Conservation (phyloP, 179 eudicot genomes). For the Beta macrorhiza region DNA sequence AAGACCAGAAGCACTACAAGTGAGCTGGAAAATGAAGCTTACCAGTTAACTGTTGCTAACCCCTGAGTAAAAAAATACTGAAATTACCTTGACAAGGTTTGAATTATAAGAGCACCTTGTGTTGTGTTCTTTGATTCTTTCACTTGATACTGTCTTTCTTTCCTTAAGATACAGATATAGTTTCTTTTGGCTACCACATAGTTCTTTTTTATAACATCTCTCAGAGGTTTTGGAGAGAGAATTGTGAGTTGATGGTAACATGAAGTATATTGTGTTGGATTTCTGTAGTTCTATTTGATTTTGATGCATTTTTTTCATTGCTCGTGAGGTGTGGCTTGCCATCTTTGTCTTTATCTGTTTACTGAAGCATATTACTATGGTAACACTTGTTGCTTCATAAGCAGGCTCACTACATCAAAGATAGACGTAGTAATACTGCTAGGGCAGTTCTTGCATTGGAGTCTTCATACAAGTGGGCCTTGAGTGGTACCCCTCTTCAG, state of each 20-base stretch:
- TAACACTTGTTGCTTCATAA: slow-evolving; percentile 19
- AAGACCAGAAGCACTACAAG: no score
- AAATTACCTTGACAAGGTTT: neutral
- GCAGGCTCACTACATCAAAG: slow-evolving; percentile 90
- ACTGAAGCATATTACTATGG: neutral
- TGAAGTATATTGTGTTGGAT: neutral
- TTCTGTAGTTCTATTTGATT: neutral
- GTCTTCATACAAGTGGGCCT: slow-evolving; percentile 93
- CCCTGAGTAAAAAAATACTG: neutral
- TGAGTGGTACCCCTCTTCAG: slow-evolving; percentile 99
- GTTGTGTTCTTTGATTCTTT: no score
- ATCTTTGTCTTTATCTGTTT: neutral
- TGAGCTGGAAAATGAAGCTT: no score
- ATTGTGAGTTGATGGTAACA: neutral
- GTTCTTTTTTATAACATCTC: no score
- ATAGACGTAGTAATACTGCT: slow-evolving; percentile 82
- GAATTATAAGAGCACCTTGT: neutral
- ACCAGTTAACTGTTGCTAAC: neutral
- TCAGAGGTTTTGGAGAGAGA: neutral
- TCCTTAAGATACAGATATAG: neutral
- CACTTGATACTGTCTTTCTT: neutral
- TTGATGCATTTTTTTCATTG: neutral
- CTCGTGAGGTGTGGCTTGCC: neutral
- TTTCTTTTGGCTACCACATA: no score
- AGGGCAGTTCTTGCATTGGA: slow-evolving; percentile 79